Conservation (phyloP, 805 yeast species). For the Cyberlindnera samutprakarnensis region DNA sequence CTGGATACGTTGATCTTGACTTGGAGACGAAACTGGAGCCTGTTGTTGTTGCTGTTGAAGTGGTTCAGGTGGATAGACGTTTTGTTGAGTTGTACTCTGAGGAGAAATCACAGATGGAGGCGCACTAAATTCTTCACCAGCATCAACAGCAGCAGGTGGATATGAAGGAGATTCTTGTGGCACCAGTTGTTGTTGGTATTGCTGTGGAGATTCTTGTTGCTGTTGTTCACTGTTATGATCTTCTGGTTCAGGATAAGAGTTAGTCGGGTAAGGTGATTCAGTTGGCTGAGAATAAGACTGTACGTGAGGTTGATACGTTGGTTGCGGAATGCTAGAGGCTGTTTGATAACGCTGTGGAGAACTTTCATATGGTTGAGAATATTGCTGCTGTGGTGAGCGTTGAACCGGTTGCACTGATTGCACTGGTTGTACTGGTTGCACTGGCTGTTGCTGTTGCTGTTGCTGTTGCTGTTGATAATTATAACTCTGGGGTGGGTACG, state of each 20-base stretch:
- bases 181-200: too few species aligned
- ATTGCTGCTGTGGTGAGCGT: conserved; percentile 1
- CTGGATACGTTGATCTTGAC: conserved; percentile 1
- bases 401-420: conserved; percentile 4
- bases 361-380: conserved; percentile 1
- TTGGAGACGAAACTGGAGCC: too few species aligned
- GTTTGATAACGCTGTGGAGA: conserved; percentile 5
- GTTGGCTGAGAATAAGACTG: conserved; percentile 1
- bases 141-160: too few species aligned
- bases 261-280: conserved; percentile 9
- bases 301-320: conserved; percentile 3
- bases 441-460: background rate
- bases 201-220: background rate
- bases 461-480: conserved; percentile 5
- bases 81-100: too few species aligned
- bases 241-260: conserved; percentile 6
- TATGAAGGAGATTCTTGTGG: too few species aligned
- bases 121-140: too few species aligned
- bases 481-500: conserved; percentile 8
- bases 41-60: conserved; percentile 8
- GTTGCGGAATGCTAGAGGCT: conserved; percentile 1
- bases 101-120: too few species aligned
- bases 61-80: too few species aligned
- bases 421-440: conserved; percentile 4
- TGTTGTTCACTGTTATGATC: background rate